A percentile compares a stretch with the other conserved stretches of the same genome.
These are phyloP conservation scores for Phialophora chinensis DNA, from an alignment of 2,329 filamentous ascomycete species.

Conservation along the genomic window DNA sequence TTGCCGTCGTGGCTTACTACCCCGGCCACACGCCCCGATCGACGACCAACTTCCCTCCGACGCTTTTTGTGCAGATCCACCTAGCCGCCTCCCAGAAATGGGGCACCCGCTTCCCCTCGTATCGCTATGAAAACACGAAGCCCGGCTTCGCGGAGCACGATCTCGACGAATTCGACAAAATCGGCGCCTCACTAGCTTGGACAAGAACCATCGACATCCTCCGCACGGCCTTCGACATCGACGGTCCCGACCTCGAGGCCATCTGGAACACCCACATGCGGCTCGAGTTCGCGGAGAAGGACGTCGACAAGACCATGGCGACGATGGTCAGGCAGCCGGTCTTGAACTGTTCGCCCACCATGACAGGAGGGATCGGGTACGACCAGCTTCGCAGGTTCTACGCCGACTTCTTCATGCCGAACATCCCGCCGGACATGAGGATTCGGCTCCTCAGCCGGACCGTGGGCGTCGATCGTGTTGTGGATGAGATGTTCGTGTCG, in stretches of 20 bases:
- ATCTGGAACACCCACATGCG: constrained; percentile 49
- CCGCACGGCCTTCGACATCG: constrained; percentile 63
- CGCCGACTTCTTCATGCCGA: constrained; percentile 60
- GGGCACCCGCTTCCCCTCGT: constrained; percentile 46
- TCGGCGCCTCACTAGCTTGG: constrained; percentile 71
- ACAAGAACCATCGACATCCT: constrained; percentile 67
- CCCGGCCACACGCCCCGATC: constrained; percentile 63
- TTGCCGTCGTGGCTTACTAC: constrained; percentile 68
- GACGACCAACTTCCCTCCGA: constrained; percentile 45
- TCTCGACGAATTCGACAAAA: constrained; percentile 69
- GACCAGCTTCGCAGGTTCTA: constrained; percentile 60
- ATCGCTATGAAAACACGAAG: constrained; percentile 62
- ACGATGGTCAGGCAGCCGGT: constrained; percentile 39
- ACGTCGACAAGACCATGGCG: constrained; percentile 46
- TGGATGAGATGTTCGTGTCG: constrained; percentile 64
- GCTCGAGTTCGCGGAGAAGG: constrained; percentile 40
- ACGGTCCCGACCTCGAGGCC: constrained; percentile 45
- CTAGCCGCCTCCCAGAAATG: constrained; percentile 56
- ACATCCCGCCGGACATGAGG: constrained; percentile 57
- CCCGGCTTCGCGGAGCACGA: constrained; percentile 75
- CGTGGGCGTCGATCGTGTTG: constrained; percentile 63
- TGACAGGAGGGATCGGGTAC: constrained; percentile 51
- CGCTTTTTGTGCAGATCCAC: constrained; percentile 61
- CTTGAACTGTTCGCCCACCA: constrained; percentile 47
- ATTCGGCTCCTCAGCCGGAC: constrained; percentile 64